Conservation (phyloP, 805 yeast genomes). For the Barnettozyma sp. region DNA sequence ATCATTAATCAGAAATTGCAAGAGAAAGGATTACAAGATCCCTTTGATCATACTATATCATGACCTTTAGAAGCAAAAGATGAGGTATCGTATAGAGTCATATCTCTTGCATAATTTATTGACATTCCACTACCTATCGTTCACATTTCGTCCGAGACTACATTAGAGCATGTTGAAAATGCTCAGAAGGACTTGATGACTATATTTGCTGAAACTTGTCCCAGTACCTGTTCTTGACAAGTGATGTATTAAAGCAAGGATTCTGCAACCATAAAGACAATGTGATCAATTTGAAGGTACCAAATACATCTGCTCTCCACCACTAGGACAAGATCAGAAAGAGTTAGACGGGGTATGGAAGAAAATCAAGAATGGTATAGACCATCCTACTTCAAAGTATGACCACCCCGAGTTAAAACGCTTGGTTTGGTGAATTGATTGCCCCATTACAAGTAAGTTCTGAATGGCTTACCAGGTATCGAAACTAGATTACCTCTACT, state of each 20-base stretch:
- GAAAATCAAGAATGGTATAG: slow-evolving; percentile 39
- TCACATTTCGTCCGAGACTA: slow-evolving; percentile 40
- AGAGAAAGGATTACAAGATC: slow-evolving; percentile 32
- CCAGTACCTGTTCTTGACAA: slow-evolving; percentile 41
- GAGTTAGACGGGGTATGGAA: slow-evolving; percentile 41
- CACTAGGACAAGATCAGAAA: slow-evolving; percentile 33
- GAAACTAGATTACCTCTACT: slow-evolving; percentile 41
- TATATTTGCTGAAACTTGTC: slow-evolving; percentile 45
- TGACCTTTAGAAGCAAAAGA: slow-evolving; percentile 41
- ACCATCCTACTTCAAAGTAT: slow-evolving; percentile 41
- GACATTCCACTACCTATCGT: slow-evolving; percentile 41
- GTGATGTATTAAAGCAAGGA: slow-evolving; percentile 31
- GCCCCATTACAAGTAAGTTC: slow-evolving; percentile 37
- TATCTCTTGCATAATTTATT: slow-evolving; percentile 35
- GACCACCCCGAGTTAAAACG: slow-evolving; percentile 38
- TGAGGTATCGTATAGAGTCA: slow-evolving; percentile 44
- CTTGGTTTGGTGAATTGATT: slow-evolving; percentile 33
- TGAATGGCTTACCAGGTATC: slow-evolving; percentile 44
- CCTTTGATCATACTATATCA: slow-evolving; percentile 39
- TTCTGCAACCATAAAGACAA: slow-evolving; percentile 25
- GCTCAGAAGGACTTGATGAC: slow-evolving; percentile 38
- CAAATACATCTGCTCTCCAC: slow-evolving; percentile 45
- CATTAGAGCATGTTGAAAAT: slow-evolving; percentile 33
- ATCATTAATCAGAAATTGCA: slow-evolving; percentile 35
- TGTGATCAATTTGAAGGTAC: slow-evolving; percentile 39